Evolutionary conservation across 495 filamentous ascomycete genomes (phyloP), one percentile per base, ranked within the genome.

Genomic region (Bacidia gigantensis): DNA sequence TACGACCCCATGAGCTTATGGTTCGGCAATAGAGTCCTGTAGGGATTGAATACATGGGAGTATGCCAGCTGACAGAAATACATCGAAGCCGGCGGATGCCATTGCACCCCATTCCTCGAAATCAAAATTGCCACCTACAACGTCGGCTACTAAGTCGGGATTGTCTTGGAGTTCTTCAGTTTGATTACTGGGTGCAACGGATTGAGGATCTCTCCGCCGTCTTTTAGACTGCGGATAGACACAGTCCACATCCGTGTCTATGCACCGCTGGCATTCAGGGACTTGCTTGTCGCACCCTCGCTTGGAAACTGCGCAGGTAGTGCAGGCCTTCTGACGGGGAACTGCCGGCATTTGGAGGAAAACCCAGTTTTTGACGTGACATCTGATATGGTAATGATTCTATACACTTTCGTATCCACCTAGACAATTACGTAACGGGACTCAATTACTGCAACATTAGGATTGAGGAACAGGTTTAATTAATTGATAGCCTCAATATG

Each of bases 271-370:
- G 54, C 71, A 74, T 18, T 57, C 56, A 3, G 70, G 71, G n/a
- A 47, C 58, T 10, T 55, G 56, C 50, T 64, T 65, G 45, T 72
- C 72, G 49, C 72, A 75, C 44, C 68, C 66, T 1, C 72, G 62
- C 55, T 74, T 74, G 9, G 62, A 63, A 26, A 61, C 64, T 12
- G 64, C 63, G 57, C 72, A 75, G 18, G 64, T 63, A 38, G 66
- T 52, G 51, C 72, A 75, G 11, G 69, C 66, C 56, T 66, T 65
- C 44, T 47, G 44, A 11, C 26, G 44, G 44, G 22, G 11, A 9
- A 22, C 11, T 25, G 44, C 21, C 3, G 44, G 44, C 44, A 47
- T 47, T 1, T 22, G 20, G 20, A 7, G 1, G 44, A 24, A 26
- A 1, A 3, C 3, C n/a, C 14, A 22, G n/a, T 3, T 9, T 24